A percentile compares a stretch with the other conserved stretches of the same genome.
Evolutionary conservation across 169 alveolate genomes (phyloP).

Genomic region (Amoebophrya sp.): DNA sequence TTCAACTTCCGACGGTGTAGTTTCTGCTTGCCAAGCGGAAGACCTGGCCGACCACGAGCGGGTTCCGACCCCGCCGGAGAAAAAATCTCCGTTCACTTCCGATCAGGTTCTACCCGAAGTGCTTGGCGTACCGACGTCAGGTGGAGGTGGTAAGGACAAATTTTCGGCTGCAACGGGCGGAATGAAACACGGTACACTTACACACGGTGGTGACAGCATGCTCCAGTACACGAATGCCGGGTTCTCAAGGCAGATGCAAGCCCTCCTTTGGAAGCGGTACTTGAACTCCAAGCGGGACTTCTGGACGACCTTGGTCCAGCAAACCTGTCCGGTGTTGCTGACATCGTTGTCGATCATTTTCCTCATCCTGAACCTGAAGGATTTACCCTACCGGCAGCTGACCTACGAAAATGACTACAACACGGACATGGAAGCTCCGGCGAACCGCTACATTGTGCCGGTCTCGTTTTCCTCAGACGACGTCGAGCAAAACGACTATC

Average conservation of each 20-base stretch:
- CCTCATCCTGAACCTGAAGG: not conserved
- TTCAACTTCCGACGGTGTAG: no score
- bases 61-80: not conserved
- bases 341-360: not conserved
- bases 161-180: no score
- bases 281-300: not conserved
- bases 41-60: not conserved
- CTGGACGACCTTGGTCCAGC: not conserved
- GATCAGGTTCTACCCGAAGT: not conserved
- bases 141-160: no score
- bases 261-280: not conserved
- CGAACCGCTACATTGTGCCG: not conserved
- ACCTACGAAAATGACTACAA: not conserved
- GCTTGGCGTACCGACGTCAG: not conserved
- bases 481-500: no score
- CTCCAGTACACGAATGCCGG: not conserved
- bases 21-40: no score
- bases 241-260: not conserved
- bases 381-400: not conserved
- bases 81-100: not conserved
- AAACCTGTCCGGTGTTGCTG: not conserved
- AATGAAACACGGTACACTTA: not conserved
- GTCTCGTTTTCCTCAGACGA: not conserved
- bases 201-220: not conserved
- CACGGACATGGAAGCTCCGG: not conserved